These are phyloP conservation scores for Neurospora tetrasperma DNA, from an alignment of 495 filamentous ascomycete genomes.

Conservation along the genomic window DNA sequence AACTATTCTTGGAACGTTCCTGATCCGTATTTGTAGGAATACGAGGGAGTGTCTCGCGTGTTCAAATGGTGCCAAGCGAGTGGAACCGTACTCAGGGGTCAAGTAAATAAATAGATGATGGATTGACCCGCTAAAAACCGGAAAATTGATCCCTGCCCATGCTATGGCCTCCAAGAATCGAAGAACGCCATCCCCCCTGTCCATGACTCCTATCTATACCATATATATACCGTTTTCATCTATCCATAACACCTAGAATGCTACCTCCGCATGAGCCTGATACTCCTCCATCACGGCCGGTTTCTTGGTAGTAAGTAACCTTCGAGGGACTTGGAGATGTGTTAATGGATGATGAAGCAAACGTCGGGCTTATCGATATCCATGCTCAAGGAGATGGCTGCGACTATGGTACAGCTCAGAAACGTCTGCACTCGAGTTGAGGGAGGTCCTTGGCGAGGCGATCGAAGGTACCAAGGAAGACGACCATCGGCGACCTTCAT, in stretches of 20 bases:
- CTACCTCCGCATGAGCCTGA: neutral
- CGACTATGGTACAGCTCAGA: slow-evolving; percentile 74
- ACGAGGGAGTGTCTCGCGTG: neutral
- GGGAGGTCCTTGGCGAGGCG: slow-evolving; percentile 86
- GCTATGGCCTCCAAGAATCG: neutral
- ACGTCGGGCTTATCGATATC: slow-evolving; percentile 98
- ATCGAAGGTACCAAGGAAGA: slow-evolving; percentile 96
- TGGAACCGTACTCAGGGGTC: neutral
- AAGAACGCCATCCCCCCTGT: neutral
- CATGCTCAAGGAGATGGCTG: slow-evolving; percentile 98
- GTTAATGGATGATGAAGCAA: slow-evolving; percentile 87
- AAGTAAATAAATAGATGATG: neutral
- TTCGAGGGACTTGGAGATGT: slow-evolving; percentile 84
- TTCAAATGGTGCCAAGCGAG: neutral
- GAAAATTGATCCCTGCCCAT: neutral
- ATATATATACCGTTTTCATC: neutral
- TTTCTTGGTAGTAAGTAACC: slow-evolving; percentile 99
- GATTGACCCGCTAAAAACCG: neutral
- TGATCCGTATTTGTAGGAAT: neutral
- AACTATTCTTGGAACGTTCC: neutral
- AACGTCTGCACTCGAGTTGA: slow-evolving; percentile 61
- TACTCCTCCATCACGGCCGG: slow-evolving; percentile 48
- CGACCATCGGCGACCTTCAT: slow-evolving; percentile 97
- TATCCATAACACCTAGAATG: neutral
- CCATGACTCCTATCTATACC: neutral